Conservation (phyloP, 768 basidiomycete species). For the Lactarius sanguifluus region DNA sequence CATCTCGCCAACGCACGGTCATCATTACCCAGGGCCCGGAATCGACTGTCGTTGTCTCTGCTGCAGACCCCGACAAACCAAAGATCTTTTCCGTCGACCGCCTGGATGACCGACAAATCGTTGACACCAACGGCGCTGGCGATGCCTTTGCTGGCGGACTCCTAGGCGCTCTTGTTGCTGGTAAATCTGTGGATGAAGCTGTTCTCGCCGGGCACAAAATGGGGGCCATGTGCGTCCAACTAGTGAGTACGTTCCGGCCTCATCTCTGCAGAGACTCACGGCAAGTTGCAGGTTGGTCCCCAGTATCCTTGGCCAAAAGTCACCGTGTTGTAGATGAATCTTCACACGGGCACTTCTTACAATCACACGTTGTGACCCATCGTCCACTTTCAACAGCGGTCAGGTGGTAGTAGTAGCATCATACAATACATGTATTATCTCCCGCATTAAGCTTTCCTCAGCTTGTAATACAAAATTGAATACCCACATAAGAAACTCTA, state of each 20-base stretch:
- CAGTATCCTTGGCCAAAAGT: slow-evolving; percentile 60
- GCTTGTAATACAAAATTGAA: slow-evolving; percentile 35
- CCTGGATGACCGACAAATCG: slow-evolving; percentile 63
- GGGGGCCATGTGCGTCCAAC: slow-evolving; percentile 81
- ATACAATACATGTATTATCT: slow-evolving; percentile 29
- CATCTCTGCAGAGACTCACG: slow-evolving; percentile 7
- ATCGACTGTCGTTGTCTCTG: slow-evolving; percentile 72
- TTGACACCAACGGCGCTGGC: slow-evolving; percentile 98
- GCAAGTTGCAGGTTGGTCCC: slow-evolving; percentile 48
- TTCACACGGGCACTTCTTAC: neutral
- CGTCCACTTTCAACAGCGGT: slow-evolving; percentile 44
- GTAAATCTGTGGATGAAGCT: slow-evolving; percentile 73
- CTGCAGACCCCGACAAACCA: slow-evolving; percentile 51
- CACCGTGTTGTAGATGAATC: slow-evolving; percentile 38
- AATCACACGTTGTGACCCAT: slow-evolving; percentile 20
- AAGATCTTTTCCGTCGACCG: slow-evolving; percentile 59
- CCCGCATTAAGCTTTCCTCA: slow-evolving; percentile 39
- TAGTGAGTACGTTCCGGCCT: slow-evolving; percentile 46
- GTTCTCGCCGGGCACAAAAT: slow-evolving; percentile 86
- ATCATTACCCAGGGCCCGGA: slow-evolving; percentile 89
- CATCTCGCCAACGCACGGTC: slow-evolving; percentile 73
- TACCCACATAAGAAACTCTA: slow-evolving; percentile 22
- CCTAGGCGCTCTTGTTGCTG: slow-evolving; percentile 78
- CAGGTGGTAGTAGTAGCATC: slow-evolving; percentile 21
- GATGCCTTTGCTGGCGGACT: slow-evolving; percentile 98